These are phyloP conservation scores for Phytopythium kandeliae DNA, from an alignment of 352 stramenopile species.

Conservation along the genomic window DNA sequence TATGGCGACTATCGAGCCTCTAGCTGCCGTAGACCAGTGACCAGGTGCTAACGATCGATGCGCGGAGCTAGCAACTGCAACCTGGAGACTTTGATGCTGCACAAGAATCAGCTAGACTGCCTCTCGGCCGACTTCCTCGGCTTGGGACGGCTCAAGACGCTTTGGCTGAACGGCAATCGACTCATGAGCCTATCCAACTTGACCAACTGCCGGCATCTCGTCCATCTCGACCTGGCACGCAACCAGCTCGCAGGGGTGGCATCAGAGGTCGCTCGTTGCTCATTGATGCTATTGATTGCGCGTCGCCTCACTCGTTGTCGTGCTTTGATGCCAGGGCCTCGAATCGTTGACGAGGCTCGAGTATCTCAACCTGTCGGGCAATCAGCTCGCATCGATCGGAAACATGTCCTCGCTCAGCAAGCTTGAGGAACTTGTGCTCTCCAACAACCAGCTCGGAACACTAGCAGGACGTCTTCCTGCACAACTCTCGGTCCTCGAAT, in stretches of 20 bases:
- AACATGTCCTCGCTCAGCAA: constrained; percentile 61
- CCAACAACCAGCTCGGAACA: constrained; percentile 45
- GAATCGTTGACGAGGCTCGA: constrained; percentile 48
- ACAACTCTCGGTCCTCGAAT: constrained; percentile 20
- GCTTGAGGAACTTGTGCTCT: constrained; percentile 66
- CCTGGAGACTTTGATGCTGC: constrained; percentile 59
- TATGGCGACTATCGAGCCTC: constrained; percentile 12
- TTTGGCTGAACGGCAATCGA: constrained; percentile 66
- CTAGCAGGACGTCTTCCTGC: constrained; percentile 47
- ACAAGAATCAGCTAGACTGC: constrained; percentile 64
- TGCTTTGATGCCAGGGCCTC: constrained; percentile 28
- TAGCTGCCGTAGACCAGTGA: neutral
- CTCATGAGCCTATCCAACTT: constrained; percentile 47
- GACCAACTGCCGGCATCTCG: constrained; percentile 37
- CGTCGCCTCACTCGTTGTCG: neutral
- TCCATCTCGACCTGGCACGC: constrained; percentile 66
- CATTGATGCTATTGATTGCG: neutral
- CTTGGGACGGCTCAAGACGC: constrained; percentile 62
- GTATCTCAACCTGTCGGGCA: constrained; percentile 60
- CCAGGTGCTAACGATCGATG: neutral
- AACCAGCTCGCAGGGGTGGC: constrained; percentile 39
- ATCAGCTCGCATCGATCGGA: constrained; percentile 44
- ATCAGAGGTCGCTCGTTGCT: constrained; percentile 26
- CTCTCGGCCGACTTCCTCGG: constrained; percentile 54
- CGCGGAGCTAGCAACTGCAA: constrained; percentile 40